phyloP scores from a whole-genome alignment of 2,329 filamentous ascomycete genomes.

The Ceratocystiopsis minuta region DNA sequence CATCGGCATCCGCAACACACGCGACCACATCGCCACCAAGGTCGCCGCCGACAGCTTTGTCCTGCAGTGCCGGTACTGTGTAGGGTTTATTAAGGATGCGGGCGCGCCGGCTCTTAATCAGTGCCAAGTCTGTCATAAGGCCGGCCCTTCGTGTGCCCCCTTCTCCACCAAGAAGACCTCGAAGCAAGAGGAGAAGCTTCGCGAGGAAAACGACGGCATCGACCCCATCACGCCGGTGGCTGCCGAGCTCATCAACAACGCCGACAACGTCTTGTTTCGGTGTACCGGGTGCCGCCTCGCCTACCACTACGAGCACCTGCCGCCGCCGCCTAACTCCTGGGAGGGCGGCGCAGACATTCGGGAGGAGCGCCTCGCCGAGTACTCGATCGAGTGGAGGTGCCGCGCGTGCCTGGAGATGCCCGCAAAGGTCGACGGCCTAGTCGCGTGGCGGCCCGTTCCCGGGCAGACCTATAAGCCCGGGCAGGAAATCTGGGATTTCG shows the following conservation, averaged over 20 bases:
- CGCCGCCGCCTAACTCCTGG: slow-evolving; percentile 20
- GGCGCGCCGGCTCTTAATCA: slow-evolving; percentile 50
- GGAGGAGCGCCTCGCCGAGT: slow-evolving; percentile 50
- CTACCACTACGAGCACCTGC: slow-evolving; percentile 74
- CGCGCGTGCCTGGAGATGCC: slow-evolving; percentile 49
- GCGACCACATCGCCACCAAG: slow-evolving; percentile 87
- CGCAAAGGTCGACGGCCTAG: slow-evolving; percentile 53
- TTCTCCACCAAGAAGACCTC: slow-evolving; percentile 58
- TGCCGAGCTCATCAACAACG: slow-evolving; percentile 51
- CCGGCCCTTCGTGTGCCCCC: slow-evolving; percentile 52
- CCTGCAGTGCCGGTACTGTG: slow-evolving; percentile 74
- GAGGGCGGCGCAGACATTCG: slow-evolving; percentile 28
- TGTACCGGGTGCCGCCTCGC: slow-evolving; percentile 59
- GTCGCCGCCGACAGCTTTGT: slow-evolving; percentile 60
- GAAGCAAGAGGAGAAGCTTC: slow-evolving; percentile 66
- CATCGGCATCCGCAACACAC: slow-evolving; percentile 49
- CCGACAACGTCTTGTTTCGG: slow-evolving; percentile 62
- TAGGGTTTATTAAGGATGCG: slow-evolving; percentile 53
- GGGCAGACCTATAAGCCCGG: slow-evolving; percentile 35
- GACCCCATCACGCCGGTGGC: slow-evolving; percentile 57
- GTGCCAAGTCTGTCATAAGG: slow-evolving; percentile 51
- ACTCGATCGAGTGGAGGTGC: slow-evolving; percentile 61
- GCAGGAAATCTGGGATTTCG: slow-evolving; percentile 34
- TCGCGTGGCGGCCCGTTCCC: slow-evolving; percentile 70
- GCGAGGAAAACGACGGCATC: slow-evolving; percentile 58